Base-by-base conservation (phyloP, 495 filamentous ascomycete genomes). In the Thermothielavioides terrestris region DNA sequence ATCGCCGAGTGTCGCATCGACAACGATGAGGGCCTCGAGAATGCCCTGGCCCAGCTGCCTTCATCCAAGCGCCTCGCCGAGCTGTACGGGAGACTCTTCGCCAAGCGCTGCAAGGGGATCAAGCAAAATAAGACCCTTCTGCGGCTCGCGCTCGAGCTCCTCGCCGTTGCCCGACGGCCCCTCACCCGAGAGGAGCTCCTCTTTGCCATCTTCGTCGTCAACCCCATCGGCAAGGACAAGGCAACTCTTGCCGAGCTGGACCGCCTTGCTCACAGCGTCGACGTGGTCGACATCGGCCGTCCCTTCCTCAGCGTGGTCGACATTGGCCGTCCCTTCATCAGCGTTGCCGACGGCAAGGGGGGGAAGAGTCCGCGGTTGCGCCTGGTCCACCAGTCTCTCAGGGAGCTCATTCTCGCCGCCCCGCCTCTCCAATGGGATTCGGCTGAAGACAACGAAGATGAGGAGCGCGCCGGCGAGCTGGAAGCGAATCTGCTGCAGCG, bases 401-500 rank as follows among this genome's bases (percentile, higher is more conserved):
- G 34, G 20, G 42, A 44, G 67, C 15, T 61, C 56, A 30, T 42
- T 58, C 11, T 46, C 66, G 20, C 54, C 46, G 31, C 48, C 64
- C 8, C 61, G 21, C 55, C 10, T 35, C 57, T n/a, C 18, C 32
- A 11, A 59, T 67, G 49, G 46, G 44, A 34, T 23, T 44, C 26
- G 38, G 17, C 32, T 64, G 63, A 15, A 12, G 39, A 22, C 14
- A 12, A 20, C 12, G 27, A 44, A 44, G 15, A 21, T 11, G 10
- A 27, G 17, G 65, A 64, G 50, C 10, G 61, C 12, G 59, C 69
- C 48, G 58, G 55, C 6, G 70, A 72, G 32, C 58, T 59, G 1
- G 59, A 67, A 39, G 56, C 28, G 6, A 54, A 53, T 22, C 70
- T 68, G 1, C 34, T 76, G 76, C 15, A 77, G 74, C 15, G 75